Evolutionary conservation across 768 basidiomycete species (phyloP).

Genomic region (Mycena chlorophos): DNA sequence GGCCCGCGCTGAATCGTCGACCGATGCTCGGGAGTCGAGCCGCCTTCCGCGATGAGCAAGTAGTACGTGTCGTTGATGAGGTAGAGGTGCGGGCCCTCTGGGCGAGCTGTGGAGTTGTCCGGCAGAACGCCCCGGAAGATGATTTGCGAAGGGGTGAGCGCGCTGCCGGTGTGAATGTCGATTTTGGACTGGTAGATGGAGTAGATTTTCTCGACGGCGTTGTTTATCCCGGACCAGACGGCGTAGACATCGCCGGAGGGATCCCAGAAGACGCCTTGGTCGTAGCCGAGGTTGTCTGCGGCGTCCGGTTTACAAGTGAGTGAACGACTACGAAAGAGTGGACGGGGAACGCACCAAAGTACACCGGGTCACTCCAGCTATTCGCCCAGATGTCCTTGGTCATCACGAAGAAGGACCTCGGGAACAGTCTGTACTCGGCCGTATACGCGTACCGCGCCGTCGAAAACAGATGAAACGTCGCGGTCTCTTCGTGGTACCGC

Average conservation of each 20-base stretch:
- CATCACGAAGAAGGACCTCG: slow-evolving; percentile 40
- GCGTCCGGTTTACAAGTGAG: neutral
- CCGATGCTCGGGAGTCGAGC: slow-evolving; percentile 36
- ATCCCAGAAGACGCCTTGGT: slow-evolving; percentile 44
- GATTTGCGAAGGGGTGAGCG: slow-evolving; percentile 35
- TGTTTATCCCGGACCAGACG: slow-evolving; percentile 42
- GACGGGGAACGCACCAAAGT: slow-evolving; percentile 31
- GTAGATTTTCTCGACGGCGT: slow-evolving; percentile 43
- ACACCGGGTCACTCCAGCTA: slow-evolving; percentile 42
- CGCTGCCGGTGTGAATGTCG: slow-evolving; percentile 37
- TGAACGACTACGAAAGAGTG: neutral
- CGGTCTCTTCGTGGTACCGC: slow-evolving; percentile 34
- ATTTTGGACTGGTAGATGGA: slow-evolving; percentile 44
- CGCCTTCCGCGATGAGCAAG: slow-evolving; percentile 43
- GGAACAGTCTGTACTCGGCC: slow-evolving; percentile 39
- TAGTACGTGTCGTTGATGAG: slow-evolving; percentile 40
- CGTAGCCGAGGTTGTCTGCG: slow-evolving; percentile 40
- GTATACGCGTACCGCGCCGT: slow-evolving; percentile 43
- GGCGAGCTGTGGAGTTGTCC: slow-evolving; percentile 35
- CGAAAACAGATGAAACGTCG: slow-evolving; percentile 35
- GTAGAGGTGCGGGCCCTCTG: slow-evolving; percentile 45
- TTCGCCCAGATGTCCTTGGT: slow-evolving; percentile 40
- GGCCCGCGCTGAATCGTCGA: slow-evolving; percentile 40
- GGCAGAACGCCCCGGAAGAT: slow-evolving; percentile 42
- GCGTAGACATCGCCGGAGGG: slow-evolving; percentile 38